Percentiles rank a stretch among this genome's conserved stretches.
Conservation (phyloP, 371 early-diverging fungal genomes). For the Chytridium lagenaria region DNA sequence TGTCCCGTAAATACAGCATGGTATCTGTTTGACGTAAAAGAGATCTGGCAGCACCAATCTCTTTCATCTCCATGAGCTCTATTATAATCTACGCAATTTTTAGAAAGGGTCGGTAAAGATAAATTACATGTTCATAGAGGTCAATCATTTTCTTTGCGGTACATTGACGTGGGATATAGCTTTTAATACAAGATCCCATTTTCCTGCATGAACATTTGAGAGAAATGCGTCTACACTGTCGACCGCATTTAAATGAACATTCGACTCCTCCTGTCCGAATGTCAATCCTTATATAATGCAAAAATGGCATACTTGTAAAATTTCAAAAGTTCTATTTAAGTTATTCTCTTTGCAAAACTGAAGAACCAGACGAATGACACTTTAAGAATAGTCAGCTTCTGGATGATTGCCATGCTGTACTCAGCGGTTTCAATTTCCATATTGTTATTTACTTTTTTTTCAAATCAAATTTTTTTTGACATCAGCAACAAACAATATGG, state of each 20-base stretch:
- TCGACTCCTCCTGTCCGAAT: constrained; percentile 72
- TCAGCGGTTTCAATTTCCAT: constrained; percentile 74
- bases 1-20: constrained; percentile 74
- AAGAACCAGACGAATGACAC: constrained; percentile 85
- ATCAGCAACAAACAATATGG: no score
- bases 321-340: constrained; percentile 68
- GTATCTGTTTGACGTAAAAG: constrained; percentile 87
- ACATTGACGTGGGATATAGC: constrained; percentile 72
- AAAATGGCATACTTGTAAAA: constrained; percentile 64
- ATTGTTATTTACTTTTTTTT: constrained; percentile 14
- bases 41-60: constrained; percentile 82
- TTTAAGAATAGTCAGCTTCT: constrained; percentile 27
- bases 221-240: constrained; percentile 75
- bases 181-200: constrained; percentile 87
- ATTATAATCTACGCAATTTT: constrained; percentile 69
- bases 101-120: constrained; percentile 11
- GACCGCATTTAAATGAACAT: constrained; percentile 78
- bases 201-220: constrained; percentile 75
- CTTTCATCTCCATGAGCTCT: constrained; percentile 83
- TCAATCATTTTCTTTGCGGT: constrained; percentile 73
- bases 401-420: constrained; percentile 55
- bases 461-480: no score
- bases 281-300: neutral
- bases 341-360: constrained; percentile 93
- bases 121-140: constrained; percentile 85